Evolutionary conservation across 2,329 filamentous ascomycete genomes (phyloP).

Genomic region (Zymoseptoria brevis): DNA sequence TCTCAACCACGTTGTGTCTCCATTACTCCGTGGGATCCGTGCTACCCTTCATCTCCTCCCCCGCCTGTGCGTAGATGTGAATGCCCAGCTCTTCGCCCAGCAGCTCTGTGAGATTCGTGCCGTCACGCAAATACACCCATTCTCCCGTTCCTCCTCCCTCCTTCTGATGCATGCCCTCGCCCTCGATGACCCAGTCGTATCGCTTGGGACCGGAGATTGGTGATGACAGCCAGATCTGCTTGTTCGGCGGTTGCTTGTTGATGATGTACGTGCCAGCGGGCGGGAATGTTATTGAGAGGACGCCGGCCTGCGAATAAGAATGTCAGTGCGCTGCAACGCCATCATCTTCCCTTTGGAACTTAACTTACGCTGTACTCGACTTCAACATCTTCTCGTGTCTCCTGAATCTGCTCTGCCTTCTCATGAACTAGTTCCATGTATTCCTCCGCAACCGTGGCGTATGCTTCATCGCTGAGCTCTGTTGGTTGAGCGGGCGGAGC

Average conservation of each 20-base stretch:
- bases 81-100: conserved; percentile 70
- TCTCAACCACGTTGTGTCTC: neutral
- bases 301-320: conserved; percentile 58
- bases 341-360: neutral
- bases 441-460: conserved; percentile 67
- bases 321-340: conserved; percentile 3
- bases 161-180: conserved; percentile 69
- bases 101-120: conserved; percentile 63
- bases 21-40: conserved; percentile 22
- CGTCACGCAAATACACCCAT: conserved; percentile 86
- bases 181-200: conserved; percentile 75
- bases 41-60: conserved; percentile 18
- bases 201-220: conserved; percentile 87
- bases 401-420: conserved; percentile 64
- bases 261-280: conserved; percentile 76
- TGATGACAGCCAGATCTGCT: conserved; percentile 92
- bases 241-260: conserved; percentile 98
- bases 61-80: conserved; percentile 39
- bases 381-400: conserved; percentile 67
- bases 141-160: conserved; percentile 64
- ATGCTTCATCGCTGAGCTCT: conserved; percentile 61
- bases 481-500: conserved; percentile 44
- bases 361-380: conserved; percentile 78
- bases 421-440: conserved; percentile 58
- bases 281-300: conserved; percentile 67